phyloP scores from a whole-genome alignment of 257 asterid species.

The Fraxinus americana region DNA sequence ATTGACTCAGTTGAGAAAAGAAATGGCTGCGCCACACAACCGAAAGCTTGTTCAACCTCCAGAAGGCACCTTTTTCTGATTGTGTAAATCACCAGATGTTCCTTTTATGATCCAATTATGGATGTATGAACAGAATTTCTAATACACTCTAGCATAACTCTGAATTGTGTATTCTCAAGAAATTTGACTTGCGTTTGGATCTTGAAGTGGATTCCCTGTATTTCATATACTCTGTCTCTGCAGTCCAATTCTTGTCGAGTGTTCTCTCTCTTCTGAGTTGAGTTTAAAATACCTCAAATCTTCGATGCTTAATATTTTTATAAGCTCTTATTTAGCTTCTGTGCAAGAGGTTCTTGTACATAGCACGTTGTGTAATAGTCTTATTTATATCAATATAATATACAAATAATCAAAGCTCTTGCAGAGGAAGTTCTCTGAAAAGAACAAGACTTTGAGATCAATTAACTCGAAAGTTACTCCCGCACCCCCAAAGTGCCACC shows the following conservation, averaged over 20 bases:
- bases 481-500: no score
- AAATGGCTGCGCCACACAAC: conserved; percentile 59
- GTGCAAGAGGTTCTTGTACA: not conserved
- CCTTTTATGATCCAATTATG: not conserved
- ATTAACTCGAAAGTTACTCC: no score
- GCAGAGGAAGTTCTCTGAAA: no score
- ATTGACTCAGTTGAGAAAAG: conserved; percentile 57
- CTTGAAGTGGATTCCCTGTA: not conserved
- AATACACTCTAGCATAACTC: not conserved
- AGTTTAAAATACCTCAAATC: not conserved
- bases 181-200: not conserved
- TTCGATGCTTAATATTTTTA: not conserved
- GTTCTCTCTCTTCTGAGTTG: not conserved
- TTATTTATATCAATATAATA: no score
- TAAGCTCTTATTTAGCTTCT: not conserved
- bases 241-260: not conserved
- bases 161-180: not conserved
- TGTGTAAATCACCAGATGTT: conserved; percentile 12
- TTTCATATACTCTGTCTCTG: not conserved
- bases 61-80: conserved; percentile 51
- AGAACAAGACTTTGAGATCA: no score
- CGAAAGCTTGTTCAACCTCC: conserved; percentile 72
- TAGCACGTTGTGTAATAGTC: not conserved
- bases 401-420: no score
- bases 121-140: not conserved